Evolutionary conservation across 148 eudicot genomes (phyloP), one percentile per base, ranked within the genome.

Genomic region (Cornus kousa): DNA sequence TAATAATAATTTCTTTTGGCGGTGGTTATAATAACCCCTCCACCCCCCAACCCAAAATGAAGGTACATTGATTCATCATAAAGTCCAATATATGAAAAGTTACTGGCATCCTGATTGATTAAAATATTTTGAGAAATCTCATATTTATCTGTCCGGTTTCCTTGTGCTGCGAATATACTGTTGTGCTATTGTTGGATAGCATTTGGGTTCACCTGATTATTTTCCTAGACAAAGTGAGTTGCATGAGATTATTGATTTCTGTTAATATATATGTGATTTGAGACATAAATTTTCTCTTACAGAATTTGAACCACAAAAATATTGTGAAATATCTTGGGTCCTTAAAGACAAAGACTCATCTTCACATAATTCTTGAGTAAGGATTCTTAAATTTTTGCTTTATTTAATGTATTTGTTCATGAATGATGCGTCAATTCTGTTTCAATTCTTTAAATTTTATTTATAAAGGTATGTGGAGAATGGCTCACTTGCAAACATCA

Each of bases 241-340:
- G 66, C 66, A 62, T 62, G 66, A 62, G 20, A 62, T 13, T 62
- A 19, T 20, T 1, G 22, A 62, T 62, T 19, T 19, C 23, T 7
- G 20, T 62, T 70, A 43, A 9, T 59, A 20, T 62, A 62, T 59
- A 65, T 55, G 33, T 40, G 70, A 13, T 39, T 24, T 53, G 24
- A 32, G 66, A 0, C 64, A 43, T 28, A 35, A 20, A 43, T 80
- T 80, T 85, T 82, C 50, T 78, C 62, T 77, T 86, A 80, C 94
- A 97, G 99, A 97, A 91, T 74, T 86, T 97, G 83, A 97, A 94
- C 88, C 99, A 97, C 89, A 97, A 97, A 77, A 97, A 97, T 84
- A 97, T 97, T 86, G 98, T 97, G 69, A 97, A 97, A 80, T 97
- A 97, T 87, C 95, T 97, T 75, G 99, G 99, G 88, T 97, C 99